Evolutionary conservation across 768 basidiomycete genomes (phyloP), one percentile per base, ranked within the genome.

Genomic region (Pisolithus microcarpus): DNA sequence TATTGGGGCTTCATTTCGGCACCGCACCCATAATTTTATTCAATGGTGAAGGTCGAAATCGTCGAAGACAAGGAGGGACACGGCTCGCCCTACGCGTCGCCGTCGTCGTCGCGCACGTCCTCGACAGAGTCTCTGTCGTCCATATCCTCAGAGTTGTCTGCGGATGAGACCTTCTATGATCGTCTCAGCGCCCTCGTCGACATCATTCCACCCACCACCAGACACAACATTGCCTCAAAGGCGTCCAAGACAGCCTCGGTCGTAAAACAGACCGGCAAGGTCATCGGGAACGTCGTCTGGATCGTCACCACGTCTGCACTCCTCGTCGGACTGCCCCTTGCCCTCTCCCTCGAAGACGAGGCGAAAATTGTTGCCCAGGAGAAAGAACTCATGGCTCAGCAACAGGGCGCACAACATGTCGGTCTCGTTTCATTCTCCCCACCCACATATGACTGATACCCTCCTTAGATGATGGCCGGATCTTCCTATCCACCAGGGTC

Each of bases 41-140:
- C 59, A 72, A 93, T 93, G 92, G 93, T 96, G 80, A 92, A 92
- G 60, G 89, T 96, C 59, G 82, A 91, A 72, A 87, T 89, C 64
- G 84, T 89, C 56, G 84, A 88, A 56, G 85, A 87, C 61, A 87
- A 86, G 74, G 88, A 90, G 72, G 72, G 73, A 51, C 72, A 57
- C 50, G 69, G 68, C 56, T 87, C 85, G 1, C 87, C 87, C 46
- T 92, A 93, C 64, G 75, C 78, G 38, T 85, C 87, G 43, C 67
- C 83, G 39, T 78, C 87, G 5, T 87, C 86, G 2, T 89, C 87
- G 5, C 80, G 82, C 59, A 82, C 84, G 0, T 80, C 76, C 48
- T 72, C 78, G 43, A 77, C 84, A 15, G 78, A 76, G 54, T 90
- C 86, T n/a, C 77, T 92, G 58, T 84, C 87, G 19, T 90, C 90